These are phyloP conservation scores for Acanthamoeba healyi DNA, from an alignment of 208 protist species.

Conservation along the genomic window DNA sequence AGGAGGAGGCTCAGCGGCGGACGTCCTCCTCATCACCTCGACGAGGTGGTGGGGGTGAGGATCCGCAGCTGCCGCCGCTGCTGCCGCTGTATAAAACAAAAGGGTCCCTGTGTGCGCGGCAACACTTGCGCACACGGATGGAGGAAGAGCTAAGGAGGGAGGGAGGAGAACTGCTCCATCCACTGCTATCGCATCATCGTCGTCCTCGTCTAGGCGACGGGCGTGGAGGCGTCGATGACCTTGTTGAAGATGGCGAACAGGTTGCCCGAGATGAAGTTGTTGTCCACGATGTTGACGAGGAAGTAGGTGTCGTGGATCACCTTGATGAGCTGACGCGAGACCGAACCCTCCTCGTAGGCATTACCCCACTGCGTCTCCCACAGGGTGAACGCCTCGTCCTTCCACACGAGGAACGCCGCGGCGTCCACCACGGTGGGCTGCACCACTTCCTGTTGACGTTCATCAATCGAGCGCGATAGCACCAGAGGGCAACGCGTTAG, in stretches of 20 bases:
- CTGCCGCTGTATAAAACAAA: neutral
- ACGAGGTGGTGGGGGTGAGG: no score
- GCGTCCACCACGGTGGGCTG: conserved; percentile 92
- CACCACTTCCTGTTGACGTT: conserved; percentile 84
- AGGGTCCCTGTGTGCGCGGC: neutral
- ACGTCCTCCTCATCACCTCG: no score
- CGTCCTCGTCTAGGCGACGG: neutral
- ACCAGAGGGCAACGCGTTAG: no score
- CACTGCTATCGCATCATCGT: neutral
- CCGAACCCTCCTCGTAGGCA: conserved; percentile 79
- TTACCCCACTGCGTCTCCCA: conserved; percentile 87
- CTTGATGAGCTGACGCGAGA: conserved; percentile 40
- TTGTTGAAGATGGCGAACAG: conserved; percentile 82
- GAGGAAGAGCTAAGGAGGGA: no score
- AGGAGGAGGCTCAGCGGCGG: no score
- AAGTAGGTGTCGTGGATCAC: conserved; percentile 87
- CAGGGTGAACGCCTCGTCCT: conserved; percentile 89
- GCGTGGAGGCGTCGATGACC: conserved; percentile 45
- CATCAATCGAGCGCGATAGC: neutral
- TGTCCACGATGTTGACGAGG: conserved; percentile 91
- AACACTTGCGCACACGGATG: neutral
- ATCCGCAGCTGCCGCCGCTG: no score
- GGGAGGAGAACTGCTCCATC: no score
- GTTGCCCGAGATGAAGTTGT: conserved; percentile 89
- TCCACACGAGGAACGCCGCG: conserved; percentile 86